Evolutionary conservation across 2,329 filamentous ascomycete species (phyloP).

Genomic region (Escovopsis sp.): DNA sequence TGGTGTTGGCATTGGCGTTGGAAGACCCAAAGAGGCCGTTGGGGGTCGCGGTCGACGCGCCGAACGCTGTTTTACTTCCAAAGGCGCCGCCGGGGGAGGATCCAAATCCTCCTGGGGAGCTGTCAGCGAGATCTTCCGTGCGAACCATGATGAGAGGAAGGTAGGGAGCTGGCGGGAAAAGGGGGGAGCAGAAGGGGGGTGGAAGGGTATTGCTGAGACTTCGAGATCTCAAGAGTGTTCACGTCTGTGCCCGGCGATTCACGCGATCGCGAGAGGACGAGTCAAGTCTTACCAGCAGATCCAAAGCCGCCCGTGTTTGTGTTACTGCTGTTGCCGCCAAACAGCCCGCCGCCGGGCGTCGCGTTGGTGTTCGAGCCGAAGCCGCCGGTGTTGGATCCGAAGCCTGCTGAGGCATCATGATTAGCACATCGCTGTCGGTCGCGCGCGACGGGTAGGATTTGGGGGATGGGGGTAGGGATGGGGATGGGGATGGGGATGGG

Average conservation of each 20-base stretch:
- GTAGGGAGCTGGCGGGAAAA: too few species aligned
- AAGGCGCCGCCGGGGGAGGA: slow-evolving; percentile 22
- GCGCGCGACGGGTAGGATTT: slow-evolving; percentile 6
- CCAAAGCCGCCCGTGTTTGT: slow-evolving; percentile 21
- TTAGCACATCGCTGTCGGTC: slow-evolving; percentile 9
- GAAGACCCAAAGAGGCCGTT: slow-evolving; percentile 30
- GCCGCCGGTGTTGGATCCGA: slow-evolving; percentile 17
- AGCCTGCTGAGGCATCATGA: slow-evolving; percentile 13
- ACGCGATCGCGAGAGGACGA: slow-evolving; percentile 1
- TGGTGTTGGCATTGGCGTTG: slow-evolving; percentile 22
- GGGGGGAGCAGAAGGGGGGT: too few species aligned
- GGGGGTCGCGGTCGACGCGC: slow-evolving; percentile 26
- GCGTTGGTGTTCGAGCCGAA: slow-evolving; percentile 26
- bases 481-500: too few species aligned
- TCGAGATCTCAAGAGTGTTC: too few species aligned
- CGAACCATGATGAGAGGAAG: background rate
- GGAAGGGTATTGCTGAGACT: too few species aligned
- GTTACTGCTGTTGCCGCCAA: slow-evolving; percentile 23
- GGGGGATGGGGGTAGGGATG: slow-evolving; percentile 8
- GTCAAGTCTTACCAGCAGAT: slow-evolving; percentile 15
- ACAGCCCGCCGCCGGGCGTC: slow-evolving; percentile 22
- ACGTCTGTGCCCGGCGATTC: slow-evolving; percentile 5
- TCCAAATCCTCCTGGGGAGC: slow-evolving; percentile 22
- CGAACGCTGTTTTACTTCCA: slow-evolving; percentile 37
- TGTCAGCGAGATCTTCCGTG: background rate